These are phyloP conservation scores for Aureobasidium sp. DNA, from an alignment of 2,329 filamentous ascomycete genomes.

Conservation along the genomic window DNA sequence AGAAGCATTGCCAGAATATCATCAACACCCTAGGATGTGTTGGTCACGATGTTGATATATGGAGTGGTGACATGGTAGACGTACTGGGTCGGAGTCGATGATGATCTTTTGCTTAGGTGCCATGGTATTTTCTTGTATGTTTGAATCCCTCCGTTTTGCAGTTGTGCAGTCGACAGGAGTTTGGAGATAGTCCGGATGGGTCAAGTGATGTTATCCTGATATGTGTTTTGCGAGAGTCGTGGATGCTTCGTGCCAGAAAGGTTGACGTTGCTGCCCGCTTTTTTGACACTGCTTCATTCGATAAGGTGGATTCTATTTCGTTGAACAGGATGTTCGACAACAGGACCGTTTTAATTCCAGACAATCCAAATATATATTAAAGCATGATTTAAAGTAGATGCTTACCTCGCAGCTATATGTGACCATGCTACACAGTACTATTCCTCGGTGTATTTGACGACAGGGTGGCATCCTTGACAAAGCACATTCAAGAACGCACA, in stretches of 20 bases:
- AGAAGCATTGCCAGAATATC: slow-evolving; percentile 84
- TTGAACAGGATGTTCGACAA: neutral
- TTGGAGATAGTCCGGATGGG: neutral
- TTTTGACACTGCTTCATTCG: neutral
- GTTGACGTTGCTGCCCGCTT: neutral
- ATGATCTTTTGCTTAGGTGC: slow-evolving; percentile 58
- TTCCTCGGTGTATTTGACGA: neutral
- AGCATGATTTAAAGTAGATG: neutral
- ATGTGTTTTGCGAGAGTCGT: neutral
- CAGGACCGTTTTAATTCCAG: neutral
- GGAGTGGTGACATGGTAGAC: slow-evolving; percentile 13
- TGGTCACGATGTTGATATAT: neutral
- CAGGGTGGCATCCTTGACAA: neutral
- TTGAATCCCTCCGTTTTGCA: no score
- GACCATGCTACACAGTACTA: neutral
- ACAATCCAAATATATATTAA: neutral
- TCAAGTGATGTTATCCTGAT: neutral
- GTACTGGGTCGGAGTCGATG: slow-evolving; percentile 90
- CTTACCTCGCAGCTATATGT: neutral
- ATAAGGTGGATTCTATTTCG: neutral
- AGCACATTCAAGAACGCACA: neutral
- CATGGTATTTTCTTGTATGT: slow-evolving; percentile 24
- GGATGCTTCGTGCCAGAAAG: neutral
- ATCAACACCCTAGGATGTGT: slow-evolving; percentile 59
- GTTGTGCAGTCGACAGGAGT: neutral